phyloP scores from a whole-genome alignment of 1,139 yeast species.

The Martiniozyma asiatica region DNA sequence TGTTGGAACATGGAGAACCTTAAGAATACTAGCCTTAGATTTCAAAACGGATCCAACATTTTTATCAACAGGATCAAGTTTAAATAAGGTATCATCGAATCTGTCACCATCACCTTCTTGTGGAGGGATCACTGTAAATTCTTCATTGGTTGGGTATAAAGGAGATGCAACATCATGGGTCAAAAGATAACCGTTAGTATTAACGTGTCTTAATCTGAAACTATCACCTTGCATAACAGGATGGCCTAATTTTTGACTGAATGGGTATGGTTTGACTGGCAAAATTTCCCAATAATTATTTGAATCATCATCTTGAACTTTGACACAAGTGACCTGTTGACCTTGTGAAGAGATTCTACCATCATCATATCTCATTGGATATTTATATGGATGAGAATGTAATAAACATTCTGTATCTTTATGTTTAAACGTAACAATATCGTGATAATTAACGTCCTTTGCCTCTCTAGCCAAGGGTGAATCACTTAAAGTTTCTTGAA shows the following conservation, averaged over 20 bases:
- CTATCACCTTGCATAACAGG: slow-evolving; percentile 50
- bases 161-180: slow-evolving; percentile 99
- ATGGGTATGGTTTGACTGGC: slow-evolving; percentile 39
- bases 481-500: slow-evolving; percentile 84
- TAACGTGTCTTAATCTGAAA: slow-evolving; percentile 71
- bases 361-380: slow-evolving; percentile 91
- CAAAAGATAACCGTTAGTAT: slow-evolving; percentile 64
- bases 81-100: slow-evolving; percentile 70
- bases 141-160: slow-evolving; percentile 78
- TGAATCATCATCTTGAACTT: slow-evolving; percentile 28
- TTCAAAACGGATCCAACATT: slow-evolving; percentile 42
- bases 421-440: slow-evolving; percentile 64
- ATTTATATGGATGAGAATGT: slow-evolving; percentile 65
- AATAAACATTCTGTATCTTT: slow-evolving; percentile 62
- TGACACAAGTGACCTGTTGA: slow-evolving; percentile 75
- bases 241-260: slow-evolving; percentile 22
- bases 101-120: slow-evolving; percentile 47
- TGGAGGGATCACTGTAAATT: slow-evolving; percentile 59
- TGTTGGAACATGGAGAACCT: slow-evolving; percentile 72
- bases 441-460: slow-evolving; percentile 62
- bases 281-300: slow-evolving; percentile 75
- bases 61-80: slow-evolving; percentile 50
- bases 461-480: slow-evolving; percentile 66
- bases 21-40: slow-evolving; percentile 59
- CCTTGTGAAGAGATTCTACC: slow-evolving; percentile 93